A percentile compares a stretch with the other conserved stretches of the same genome.
These are phyloP conservation scores for Rheum nobile DNA, from an alignment of 148 eudicot species.

Conservation along the genomic window DNA sequence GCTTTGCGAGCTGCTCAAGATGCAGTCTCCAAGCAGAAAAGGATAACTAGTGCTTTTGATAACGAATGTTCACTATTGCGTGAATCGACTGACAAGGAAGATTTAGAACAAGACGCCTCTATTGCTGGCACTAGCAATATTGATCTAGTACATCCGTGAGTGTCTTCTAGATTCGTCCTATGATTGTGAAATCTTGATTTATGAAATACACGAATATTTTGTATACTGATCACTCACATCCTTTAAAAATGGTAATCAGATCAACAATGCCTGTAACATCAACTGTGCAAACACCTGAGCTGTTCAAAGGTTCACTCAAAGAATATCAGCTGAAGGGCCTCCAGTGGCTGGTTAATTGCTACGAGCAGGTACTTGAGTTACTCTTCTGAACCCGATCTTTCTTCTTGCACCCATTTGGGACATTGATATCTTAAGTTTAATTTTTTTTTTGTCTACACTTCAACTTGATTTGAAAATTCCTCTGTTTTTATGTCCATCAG, in stretches of 20 bases:
- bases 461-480: not conserved
- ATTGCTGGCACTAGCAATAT: slow-evolving; percentile 71
- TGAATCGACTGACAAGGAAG: slow-evolving; percentile 39
- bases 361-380: slow-evolving; percentile 66
- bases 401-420: slow-evolving; percentile 7
- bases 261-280: slow-evolving; percentile 97
- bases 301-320: slow-evolving; percentile 90
- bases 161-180: slow-evolving; percentile 6
- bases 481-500: slow-evolving; percentile 25
- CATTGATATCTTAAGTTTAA: slow-evolving; percentile 1
- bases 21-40: slow-evolving; percentile 94
- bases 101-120: slow-evolving; percentile 42
- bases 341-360: slow-evolving; percentile 98
- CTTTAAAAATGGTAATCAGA: slow-evolving; percentile 24
- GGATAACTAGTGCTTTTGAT: slow-evolving; percentile 78
- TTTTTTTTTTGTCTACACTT: not conserved
- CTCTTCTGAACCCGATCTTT: not conserved
- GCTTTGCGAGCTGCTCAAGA: slow-evolving; percentile 95
- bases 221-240: slow-evolving; percentile 5
- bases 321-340: slow-evolving; percentile 97
- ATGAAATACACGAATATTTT: not conserved
- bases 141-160: slow-evolving; percentile 92
- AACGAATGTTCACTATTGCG: slow-evolving; percentile 71
- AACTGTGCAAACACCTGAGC: slow-evolving; percentile 74
- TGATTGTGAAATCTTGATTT: slow-evolving; percentile 4